Conservation (phyloP, 2,329 filamentous ascomycete genomes). For the Lecanosticta acicola region DNA sequence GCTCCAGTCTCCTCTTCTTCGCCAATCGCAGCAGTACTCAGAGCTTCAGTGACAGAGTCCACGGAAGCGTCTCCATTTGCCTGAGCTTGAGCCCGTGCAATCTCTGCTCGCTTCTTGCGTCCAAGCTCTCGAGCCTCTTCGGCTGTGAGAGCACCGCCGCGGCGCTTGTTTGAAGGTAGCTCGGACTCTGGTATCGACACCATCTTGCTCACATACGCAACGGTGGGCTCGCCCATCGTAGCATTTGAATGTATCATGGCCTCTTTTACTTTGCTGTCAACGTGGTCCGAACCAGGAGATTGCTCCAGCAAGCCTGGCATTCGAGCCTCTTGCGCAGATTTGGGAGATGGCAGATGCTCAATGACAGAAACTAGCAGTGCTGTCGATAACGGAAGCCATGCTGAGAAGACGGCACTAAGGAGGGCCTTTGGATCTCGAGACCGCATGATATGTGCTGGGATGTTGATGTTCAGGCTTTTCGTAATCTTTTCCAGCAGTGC, state of each 20-base stretch:
- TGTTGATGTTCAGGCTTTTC: slow-evolving; percentile 77
- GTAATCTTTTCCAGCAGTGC: slow-evolving; percentile 86
- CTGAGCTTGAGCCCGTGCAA: slow-evolving; percentile 69
- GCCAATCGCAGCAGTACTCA: slow-evolving; percentile 58
- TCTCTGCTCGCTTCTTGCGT: slow-evolving; percentile 80
- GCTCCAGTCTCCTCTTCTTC: slow-evolving; percentile 40
- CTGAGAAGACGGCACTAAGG: slow-evolving; percentile 77
- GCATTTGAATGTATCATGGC: slow-evolving; percentile 79
- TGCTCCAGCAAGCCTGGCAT: slow-evolving; percentile 72
- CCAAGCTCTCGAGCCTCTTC: slow-evolving; percentile 88
- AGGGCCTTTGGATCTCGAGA: slow-evolving; percentile 79
- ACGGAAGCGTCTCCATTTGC: slow-evolving; percentile 45
- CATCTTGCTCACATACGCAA: slow-evolving; percentile 98
- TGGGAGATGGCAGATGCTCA: slow-evolving; percentile 83
- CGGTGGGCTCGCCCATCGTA: slow-evolving; percentile 65
- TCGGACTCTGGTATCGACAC: slow-evolving; percentile 91
- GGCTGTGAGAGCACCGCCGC: slow-evolving; percentile 66
- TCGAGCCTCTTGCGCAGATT: slow-evolving; percentile 69
- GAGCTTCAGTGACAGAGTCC: slow-evolving; percentile 53
- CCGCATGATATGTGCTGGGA: slow-evolving; percentile 76
- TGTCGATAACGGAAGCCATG: slow-evolving; percentile 89
- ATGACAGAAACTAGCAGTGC: slow-evolving; percentile 89
- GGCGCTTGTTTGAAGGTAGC: slow-evolving; percentile 76
- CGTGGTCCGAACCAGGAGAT: slow-evolving; percentile 68
- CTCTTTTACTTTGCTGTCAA: slow-evolving; percentile 64